phyloP scores from a whole-genome alignment of 306 rosid genomes.

The Trifolium pratense region DNA sequence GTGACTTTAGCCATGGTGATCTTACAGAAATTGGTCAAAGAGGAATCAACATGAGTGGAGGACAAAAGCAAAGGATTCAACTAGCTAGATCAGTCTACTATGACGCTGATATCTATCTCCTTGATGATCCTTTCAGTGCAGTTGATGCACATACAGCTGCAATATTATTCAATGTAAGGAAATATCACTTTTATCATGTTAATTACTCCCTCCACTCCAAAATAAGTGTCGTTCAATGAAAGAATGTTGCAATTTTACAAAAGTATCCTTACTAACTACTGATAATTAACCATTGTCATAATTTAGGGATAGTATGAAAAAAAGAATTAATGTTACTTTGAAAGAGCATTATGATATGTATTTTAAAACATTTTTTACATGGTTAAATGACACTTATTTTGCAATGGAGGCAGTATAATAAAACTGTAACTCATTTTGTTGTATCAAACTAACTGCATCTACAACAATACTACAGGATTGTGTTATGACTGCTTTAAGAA shows the following conservation, averaged over 20 bases:
- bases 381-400: too few relatives aligned
- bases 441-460: slow-evolving; percentile 28
- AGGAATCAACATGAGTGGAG: neutral
- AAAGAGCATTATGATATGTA: too few relatives aligned
- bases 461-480: slow-evolving; percentile 65
- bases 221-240: neutral
- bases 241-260: neutral
- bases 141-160: slow-evolving; percentile 73
- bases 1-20: slow-evolving; percentile 1
- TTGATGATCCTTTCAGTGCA: slow-evolving; percentile 7
- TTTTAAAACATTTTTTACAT: too few relatives aligned
- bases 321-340: too few relatives aligned
- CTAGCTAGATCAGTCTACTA: neutral
- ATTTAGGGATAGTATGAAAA: too few relatives aligned
- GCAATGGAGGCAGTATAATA: too few relatives aligned
- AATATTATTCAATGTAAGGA: slow-evolving; percentile 63
- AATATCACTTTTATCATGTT: neutral
- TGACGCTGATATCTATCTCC: neutral
- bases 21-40: neutral
- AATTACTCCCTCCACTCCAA: neutral
- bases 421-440: neutral
- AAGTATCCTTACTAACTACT: too few relatives aligned
- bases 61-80: neutral
- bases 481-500: slow-evolving; percentile 62
- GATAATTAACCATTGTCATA: too few relatives aligned